Base-by-base conservation (phyloP, 805 yeast genomes). In the Candida maesae region DNA sequence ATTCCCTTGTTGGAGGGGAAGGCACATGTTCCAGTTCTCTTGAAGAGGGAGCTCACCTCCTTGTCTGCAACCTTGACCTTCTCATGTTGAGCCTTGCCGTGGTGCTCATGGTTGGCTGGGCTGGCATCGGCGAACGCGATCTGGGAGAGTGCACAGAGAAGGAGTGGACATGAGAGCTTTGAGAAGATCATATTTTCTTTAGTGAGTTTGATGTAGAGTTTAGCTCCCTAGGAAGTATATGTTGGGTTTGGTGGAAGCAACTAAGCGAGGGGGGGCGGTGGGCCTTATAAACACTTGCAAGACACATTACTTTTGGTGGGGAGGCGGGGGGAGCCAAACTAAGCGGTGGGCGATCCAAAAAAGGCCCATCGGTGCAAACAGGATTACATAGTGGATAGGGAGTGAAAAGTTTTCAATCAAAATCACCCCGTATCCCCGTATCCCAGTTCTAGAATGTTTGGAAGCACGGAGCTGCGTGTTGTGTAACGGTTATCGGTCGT, bases 1-100 rank as follows among this genome's bases (percentile, higher is more conserved):
- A 89, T 70, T 8, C 88, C 89, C 19, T 68, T 68, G 52, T 73
- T 67, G 18, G 71, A 49, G 26, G 95, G 95, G 66, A 88, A 86
- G 3, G 73, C 50, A 64, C 95, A 87, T 17, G 66, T 61, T 30
- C 75, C 71, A 42, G 63, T 56, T 45, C 62, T 53, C 33, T 50
- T 57, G 45, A 62, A 62, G 20, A 62, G 35, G 12, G 44, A 43
- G 6, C 59, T 33, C 5, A 60, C 40, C 2, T 43, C 35, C 35
- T 57, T 61, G 1, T 63, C 64, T 7, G 51, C 59, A 24, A 62
- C 47, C 17, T 45, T 20, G 19, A 11, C 5, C 29, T 26, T 26
- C 29, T n/a, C 29, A 13, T 26, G 29, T n/a, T 26, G n/a, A n/a
- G n/a, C n/a, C n/a, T n/a, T n/a, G n/a, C n/a, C n/a, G n/a, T n/a